Evolutionary conservation across 2,329 filamentous ascomycete genomes (phyloP), one percentile per base, ranked within the genome.

Genomic region (Fusarium coicis): DNA sequence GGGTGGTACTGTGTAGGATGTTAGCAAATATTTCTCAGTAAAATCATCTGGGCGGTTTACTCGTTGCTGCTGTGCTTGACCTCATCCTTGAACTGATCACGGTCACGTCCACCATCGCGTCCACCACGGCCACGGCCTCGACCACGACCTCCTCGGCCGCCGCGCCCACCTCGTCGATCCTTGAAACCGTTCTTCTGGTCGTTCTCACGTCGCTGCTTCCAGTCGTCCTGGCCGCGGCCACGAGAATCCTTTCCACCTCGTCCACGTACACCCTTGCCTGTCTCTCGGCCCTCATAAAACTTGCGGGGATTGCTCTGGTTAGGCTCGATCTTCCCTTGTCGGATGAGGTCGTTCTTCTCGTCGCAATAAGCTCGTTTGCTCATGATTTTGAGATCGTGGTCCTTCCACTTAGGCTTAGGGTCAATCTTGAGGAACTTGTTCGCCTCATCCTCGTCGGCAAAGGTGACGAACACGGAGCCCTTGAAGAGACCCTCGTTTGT

Each of bases 381-480:
- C 90, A 94, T 95, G 84, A 96, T 92, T 80, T 91, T 85, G 57
- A 98, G 87, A 39, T 94, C 91, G 74, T 93, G 87, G 57, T 88
- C 95, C 82, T 97, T 91, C 91, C 91, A 99, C 81, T 92, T 90
- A 67, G 96, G 96, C 82, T 93, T 91, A 26, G 93, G 92, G 61
- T 97, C 93, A 44, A 94, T 85, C 19, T 86, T 90, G 69, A 98
- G 85, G 84, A 99, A 99, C 66, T 91, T 90, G 81, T 95, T 88
- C 78, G 93, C 92, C 28, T 90, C 88, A 75, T 97, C 93, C 79
- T 95, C 92, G 55, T 90, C 89, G 70, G 90, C 88, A 82, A 98
- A 99, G 83, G 98, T 96, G 74, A 97, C 94, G 80, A 98, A 98
- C 66, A 97, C 94, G 75, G 94, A 97, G 76, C 96, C 95, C 88